Base-by-base conservation (phyloP, 2,329 filamentous ascomycete species). In the Chrysoporthe puriensis region DNA sequence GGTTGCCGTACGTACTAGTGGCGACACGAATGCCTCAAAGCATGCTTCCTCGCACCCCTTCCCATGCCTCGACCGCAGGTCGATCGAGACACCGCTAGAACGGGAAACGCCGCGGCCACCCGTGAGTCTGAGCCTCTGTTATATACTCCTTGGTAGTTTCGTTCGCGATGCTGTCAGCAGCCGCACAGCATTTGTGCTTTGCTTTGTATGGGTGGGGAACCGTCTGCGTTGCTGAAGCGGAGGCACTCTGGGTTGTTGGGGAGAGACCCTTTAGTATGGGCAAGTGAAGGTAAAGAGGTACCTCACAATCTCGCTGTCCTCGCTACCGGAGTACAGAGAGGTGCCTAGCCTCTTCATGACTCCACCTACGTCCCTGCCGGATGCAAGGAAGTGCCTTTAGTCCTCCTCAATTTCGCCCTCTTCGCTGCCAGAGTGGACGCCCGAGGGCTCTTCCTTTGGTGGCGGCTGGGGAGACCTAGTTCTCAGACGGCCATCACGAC, bases 331-430 rank as follows among this genome's bases (percentile, higher is more conserved):
- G 42, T 26, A 34, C 21, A 61, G 21, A 36, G 44, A 13, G 13
- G 26, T 48, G 21, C n/a, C 43, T 61, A 61, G 43, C n/a, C 18
- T 61, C 14, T 70, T 67, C 64, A 52, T 64, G 59, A 73, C 72
- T 69, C 73, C 67, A 69, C 21, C 26, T 42, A 43, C 21, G 34
- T 59, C 43, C 57, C 63, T 54, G 71, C 72, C 72, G 69, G 48
- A 71, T 67, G 57, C 42, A 34, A 54, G 50, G 61, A 72, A 66
- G 70, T 73, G 67, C 67, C 46, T 76, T 40, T 81, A 88, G 73
- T 89, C 87, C 83, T 98, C 94, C 79, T 97, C 96, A 74, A 99
- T 98, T 82, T 99, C 96, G 63, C 96, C 96, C 80, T 99, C 96
- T 81, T 99, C 96, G 76, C 94, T 97, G 64, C 96, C 96, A 68